phyloP scores from a whole-genome alignment of 257 asterid genomes.

The Solanum neorickii region DNA sequence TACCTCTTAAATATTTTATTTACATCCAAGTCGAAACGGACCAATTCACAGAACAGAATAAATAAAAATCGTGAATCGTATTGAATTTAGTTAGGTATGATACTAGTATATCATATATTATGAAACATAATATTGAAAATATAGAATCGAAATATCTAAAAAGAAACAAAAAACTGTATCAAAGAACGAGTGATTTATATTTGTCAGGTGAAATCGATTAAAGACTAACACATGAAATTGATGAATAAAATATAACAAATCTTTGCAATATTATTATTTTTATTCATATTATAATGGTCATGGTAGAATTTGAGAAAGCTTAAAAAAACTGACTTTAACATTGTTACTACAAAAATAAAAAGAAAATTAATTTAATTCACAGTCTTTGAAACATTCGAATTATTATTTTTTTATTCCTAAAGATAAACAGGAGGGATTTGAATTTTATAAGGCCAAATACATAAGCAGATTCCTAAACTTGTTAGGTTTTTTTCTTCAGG shows the following conservation, averaged over 20 bases:
- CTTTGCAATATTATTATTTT: neutral
- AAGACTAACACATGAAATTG: neutral
- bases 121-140: neutral
- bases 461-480: too few relatives aligned
- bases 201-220: neutral
- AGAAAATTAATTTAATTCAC: neutral
- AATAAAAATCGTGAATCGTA: neutral
- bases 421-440: neutral
- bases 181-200: neutral
- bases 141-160: neutral
- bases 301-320: neutral
- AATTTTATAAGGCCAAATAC: too few relatives aligned
- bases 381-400: neutral
- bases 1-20: neutral
- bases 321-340: neutral
- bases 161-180: neutral
- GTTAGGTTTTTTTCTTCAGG: too few relatives aligned
- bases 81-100: neutral
- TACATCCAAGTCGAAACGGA: neutral
- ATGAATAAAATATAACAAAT: neutral
- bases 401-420: neutral
- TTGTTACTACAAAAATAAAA: too few relatives aligned
- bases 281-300: neutral
- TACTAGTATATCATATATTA: neutral
- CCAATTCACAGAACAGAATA: neutral